phyloP scores from a whole-genome alignment of 2,329 filamentous ascomycete species.

The Fusarium circinatum region DNA sequence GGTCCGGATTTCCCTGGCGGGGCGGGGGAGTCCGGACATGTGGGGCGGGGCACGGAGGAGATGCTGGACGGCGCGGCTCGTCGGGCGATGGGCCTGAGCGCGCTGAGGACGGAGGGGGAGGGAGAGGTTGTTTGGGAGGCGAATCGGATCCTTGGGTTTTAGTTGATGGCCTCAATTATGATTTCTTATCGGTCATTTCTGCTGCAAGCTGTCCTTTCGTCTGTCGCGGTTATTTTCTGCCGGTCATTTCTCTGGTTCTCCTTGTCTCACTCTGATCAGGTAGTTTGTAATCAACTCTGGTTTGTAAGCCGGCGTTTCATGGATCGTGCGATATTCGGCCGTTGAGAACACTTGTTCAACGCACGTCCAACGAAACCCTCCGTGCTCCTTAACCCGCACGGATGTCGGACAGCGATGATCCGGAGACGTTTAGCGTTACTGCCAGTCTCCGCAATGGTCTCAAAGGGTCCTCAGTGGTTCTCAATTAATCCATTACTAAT shows the following conservation, averaged over 20 bases:
- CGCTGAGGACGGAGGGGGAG: constrained; percentile 13
- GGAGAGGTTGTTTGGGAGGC: constrained; percentile 52
- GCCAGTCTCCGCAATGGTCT: background rate
- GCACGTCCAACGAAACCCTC: background rate
- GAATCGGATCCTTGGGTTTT: constrained; percentile 58
- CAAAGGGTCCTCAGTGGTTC: background rate
- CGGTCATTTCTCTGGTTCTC: too few relatives aligned
- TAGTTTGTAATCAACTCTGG: background rate
- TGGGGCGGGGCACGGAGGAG: constrained; percentile 56
- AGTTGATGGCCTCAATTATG: background rate
- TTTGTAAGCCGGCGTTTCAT: constrained; percentile 10
- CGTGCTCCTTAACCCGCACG: background rate
- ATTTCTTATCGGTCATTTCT: background rate
- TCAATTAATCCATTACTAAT: constrained; percentile 35
- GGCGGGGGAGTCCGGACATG: constrained; percentile 69
- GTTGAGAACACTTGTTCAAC: background rate
- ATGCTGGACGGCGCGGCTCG: constrained; percentile 51
- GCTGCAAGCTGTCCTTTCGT: background rate
- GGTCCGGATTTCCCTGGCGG: constrained; percentile 79
- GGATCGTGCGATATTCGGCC: background rate
- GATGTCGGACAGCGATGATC: background rate
- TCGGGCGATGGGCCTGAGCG: constrained; percentile 54
- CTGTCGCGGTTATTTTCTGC: too few relatives aligned
- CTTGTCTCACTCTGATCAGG: background rate
- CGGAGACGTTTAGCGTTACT: background rate